Percentiles rank a stretch among this genome's conserved stretches.
Evolutionary conservation across 2,329 filamentous ascomycete species (phyloP).

Genomic region (Dactylellina cionopaga): DNA sequence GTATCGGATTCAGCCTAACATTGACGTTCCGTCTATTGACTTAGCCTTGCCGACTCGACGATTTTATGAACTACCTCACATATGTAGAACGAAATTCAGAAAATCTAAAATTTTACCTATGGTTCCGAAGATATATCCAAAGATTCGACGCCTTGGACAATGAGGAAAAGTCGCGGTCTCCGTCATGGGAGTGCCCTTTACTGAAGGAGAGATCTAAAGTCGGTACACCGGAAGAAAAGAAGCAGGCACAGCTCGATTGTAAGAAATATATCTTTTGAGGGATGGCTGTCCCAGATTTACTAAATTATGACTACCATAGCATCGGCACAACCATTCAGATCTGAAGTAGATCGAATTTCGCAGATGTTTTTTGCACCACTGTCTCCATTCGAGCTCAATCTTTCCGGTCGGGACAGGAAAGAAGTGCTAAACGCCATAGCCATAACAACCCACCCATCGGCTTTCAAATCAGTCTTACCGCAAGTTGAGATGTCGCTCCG

Average conservation of each 20-base stretch:
- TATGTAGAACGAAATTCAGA: constrained; percentile 82
- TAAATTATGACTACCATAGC: constrained; percentile 63
- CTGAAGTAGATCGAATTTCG: constrained; percentile 78
- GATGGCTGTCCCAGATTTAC: too few relatives aligned
- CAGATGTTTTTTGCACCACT: constrained; percentile 77
- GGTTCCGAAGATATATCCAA: constrained; percentile 72
- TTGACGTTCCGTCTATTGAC: too few relatives aligned
- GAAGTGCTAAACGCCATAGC: constrained; percentile 74
- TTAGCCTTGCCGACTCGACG: constrained; percentile 78
- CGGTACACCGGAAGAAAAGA: not conserved
- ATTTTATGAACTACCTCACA: constrained; percentile 86
- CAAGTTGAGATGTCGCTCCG: constrained; percentile 76
- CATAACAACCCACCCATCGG: constrained; percentile 79
- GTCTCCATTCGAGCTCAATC: constrained; percentile 76
- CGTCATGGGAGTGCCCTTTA: constrained; percentile 60
- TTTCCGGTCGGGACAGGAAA: constrained; percentile 73
- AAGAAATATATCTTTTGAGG: not conserved
- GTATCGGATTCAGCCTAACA: constrained; percentile 26
- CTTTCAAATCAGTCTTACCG: constrained; percentile 70
- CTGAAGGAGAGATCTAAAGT: constrained; percentile 8
- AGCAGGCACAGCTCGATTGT: not conserved
- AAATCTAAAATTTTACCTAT: constrained; percentile 80
- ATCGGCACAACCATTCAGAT: constrained; percentile 79
- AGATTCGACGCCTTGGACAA: constrained; percentile 69
- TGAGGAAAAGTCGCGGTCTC: constrained; percentile 63